phyloP scores from a whole-genome alignment of 176 grass and related monocot species.

The Triticum turgidum region DNA sequence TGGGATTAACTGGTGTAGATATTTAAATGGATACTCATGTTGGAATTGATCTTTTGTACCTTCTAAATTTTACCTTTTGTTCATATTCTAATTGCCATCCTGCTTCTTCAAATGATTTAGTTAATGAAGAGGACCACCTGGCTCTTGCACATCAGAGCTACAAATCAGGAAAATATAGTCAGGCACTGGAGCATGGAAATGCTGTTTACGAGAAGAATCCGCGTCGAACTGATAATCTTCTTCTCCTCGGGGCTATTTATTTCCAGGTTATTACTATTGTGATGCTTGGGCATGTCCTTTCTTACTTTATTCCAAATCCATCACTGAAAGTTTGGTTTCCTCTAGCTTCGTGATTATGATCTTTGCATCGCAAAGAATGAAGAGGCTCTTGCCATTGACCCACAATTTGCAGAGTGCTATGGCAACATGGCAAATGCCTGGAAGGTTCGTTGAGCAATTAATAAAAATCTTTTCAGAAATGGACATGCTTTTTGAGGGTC shows the following conservation, averaged over 20 bases:
- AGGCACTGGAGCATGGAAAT: constrained; percentile 59
- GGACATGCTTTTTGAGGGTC: background rate
- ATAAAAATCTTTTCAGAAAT: background rate
- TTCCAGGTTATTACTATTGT: constrained; percentile 50
- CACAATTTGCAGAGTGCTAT: constrained; percentile 89
- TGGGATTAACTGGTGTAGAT: background rate
- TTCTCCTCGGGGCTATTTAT: constrained; percentile 70
- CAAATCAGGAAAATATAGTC: constrained; percentile 51
- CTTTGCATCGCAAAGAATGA: constrained; percentile 95
- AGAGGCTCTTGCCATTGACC: constrained; percentile 91
- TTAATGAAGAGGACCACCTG: constrained; percentile 51
- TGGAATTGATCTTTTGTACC: background rate
- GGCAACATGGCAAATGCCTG: constrained; percentile 99
- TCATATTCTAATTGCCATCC: constrained; percentile 6
- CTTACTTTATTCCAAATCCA: background rate
- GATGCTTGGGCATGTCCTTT: background rate
- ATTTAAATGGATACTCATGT: background rate
- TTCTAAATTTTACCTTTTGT: background rate
- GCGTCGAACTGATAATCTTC: constrained; percentile 61
- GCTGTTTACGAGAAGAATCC: constrained; percentile 54
- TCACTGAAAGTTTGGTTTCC: constrained; percentile 9
- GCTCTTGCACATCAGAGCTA: constrained; percentile 68
- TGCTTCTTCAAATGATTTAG: constrained; percentile 26
- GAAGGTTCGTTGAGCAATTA: constrained; percentile 55
- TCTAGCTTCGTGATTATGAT: constrained; percentile 82